These are phyloP conservation scores for Trichoderma hamatum DNA, from an alignment of 2,329 filamentous ascomycete genomes.

Conservation along the genomic window DNA sequence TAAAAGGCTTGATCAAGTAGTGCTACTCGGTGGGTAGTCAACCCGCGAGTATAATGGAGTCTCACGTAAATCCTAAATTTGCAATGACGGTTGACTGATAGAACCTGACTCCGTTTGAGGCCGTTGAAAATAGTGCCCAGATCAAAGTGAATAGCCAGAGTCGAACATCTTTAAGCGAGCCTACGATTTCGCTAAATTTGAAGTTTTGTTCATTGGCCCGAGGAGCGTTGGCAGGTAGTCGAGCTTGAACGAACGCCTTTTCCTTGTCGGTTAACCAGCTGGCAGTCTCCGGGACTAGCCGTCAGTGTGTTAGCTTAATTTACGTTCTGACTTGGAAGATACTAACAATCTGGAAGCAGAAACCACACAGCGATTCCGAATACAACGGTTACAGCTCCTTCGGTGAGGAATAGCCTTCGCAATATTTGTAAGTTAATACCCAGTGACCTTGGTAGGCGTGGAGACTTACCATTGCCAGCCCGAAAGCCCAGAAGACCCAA, in stretches of 20 bases:
- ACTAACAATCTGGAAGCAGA: conserved; percentile 55
- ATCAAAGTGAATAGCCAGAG: conserved; percentile 51
- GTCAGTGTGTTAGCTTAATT: conserved; percentile 40
- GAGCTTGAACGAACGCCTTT: conserved; percentile 52
- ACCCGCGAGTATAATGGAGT: too few relatives aligned
- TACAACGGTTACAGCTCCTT: conserved; percentile 52
- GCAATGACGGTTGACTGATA: conserved; percentile 50
- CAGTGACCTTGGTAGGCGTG: neutral
- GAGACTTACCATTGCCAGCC: conserved; percentile 33
- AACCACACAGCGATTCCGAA: conserved; percentile 55
- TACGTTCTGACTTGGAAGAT: conserved; percentile 32
- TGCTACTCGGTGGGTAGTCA: neutral
- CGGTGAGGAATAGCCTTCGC: conserved; percentile 43
- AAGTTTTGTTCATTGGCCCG: conserved; percentile 47
- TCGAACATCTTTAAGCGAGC: conserved; percentile 44
- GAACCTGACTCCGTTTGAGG: conserved; percentile 46
- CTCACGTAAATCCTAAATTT: conserved; percentile 44
- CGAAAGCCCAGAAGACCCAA: conserved; percentile 41
- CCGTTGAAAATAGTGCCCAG: conserved; percentile 50
- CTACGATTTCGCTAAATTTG: conserved; percentile 43
- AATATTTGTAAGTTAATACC: neutral
- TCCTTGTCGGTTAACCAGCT: conserved; percentile 51
- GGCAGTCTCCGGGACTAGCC: conserved; percentile 47
- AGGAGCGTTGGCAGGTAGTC: conserved; percentile 49
- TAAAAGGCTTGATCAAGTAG: neutral